Base-by-base conservation (phyloP, 495 filamentous ascomycete species). In the Elasticomyces elasticus region DNA sequence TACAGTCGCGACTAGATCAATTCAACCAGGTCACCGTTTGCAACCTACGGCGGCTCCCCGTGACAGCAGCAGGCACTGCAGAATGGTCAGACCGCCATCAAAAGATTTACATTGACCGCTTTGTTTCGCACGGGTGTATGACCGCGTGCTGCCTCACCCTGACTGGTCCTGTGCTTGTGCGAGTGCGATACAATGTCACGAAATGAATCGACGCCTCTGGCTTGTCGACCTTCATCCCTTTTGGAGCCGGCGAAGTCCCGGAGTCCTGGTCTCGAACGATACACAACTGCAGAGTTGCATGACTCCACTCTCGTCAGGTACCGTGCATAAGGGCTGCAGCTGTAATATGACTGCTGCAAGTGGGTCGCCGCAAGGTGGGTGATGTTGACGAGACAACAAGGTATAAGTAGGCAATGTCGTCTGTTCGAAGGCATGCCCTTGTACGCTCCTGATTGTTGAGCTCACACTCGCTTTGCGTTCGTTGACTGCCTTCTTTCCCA, bases 391-490 rank as follows among this genome's bases (percentile, higher is more conserved):
- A 10, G 37, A 45, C 10, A 11, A 17, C 40, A 15, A 47, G 17
- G 44, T 49, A 49, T 55, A 50, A 50, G 31, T 1, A 1, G 41
- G 12, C 20, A 7, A 12, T 42, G 17, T 19, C 41, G 23, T 45
- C 17, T n/a, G 1, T 33, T 11, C 6, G 22, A 33, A 24, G 5
- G 27, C 13, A 24, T 13, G 12, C 9, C 23, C n/a, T 23, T 13
- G 20, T 31, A 41, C 43, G 53, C 53, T 55, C 53, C 38, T 37
- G 20, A 20, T 55, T 37, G 53, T 42, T 55, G 53, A 50, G 53
- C 52, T 15, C 15, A 35, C 52, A 22, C 30, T 54, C 52, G 50
- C 30, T 54, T 46, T 2, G 26, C 17, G 26, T 25, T 12, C 19
- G 13, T 47, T 28, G 25, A 35, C 23, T 54, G n/a, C n/a, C n/a